Evolutionary conservation across 352 stramenopile species (phyloP), one percentile per base, ranked within the genome.

Genomic region (Phytopythium chamaehyphon): DNA sequence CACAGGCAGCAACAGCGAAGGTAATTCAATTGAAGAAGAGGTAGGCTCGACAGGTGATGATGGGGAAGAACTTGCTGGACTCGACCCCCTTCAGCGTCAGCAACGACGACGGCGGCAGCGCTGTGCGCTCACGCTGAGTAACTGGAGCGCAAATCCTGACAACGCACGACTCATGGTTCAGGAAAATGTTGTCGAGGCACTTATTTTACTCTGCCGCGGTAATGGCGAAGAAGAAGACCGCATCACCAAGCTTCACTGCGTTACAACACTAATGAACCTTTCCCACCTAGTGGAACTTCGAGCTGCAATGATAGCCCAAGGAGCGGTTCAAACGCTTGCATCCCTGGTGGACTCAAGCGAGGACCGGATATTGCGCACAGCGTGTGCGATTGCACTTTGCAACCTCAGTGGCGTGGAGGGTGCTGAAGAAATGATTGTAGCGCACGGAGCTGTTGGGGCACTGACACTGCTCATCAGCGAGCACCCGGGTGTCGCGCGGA

Each of bases 151-250:
- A 19, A 93, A 95, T 48, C 71, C 77, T 0, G 79, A 83, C 1
- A 97, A 97, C 52, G 88, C 84, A 15, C 52, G 74, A 38, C 64
- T 92, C 9, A 93, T 97, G 73, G 86, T 93, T 4, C 58, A 94
- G 43, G 88, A 97, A 57, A 88, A 91, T 38, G 88, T 91, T 1
- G 85, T 96, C 6, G 69, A 95, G 24, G 85, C 87, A 10, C 60
- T 95, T 3, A 86, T 96, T 24, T 58, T 74, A 22, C 59, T 97
- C 0, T 89, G 73, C 16, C 62, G 59, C 26, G 22, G 45, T 18
- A 18, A 40, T 33, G 47, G 47, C 10, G 70, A 79, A 43, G 71
- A 81, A n/a, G 77, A 80, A 16, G 71, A 96, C 60, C 63, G 57
- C 1, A 57, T 69, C 15, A 90, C 82, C 26, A 69, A 64, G 7